Base-by-base conservation (phyloP, 176 grass and related monocot genomes). In the Oryza glumipatula region DNA sequence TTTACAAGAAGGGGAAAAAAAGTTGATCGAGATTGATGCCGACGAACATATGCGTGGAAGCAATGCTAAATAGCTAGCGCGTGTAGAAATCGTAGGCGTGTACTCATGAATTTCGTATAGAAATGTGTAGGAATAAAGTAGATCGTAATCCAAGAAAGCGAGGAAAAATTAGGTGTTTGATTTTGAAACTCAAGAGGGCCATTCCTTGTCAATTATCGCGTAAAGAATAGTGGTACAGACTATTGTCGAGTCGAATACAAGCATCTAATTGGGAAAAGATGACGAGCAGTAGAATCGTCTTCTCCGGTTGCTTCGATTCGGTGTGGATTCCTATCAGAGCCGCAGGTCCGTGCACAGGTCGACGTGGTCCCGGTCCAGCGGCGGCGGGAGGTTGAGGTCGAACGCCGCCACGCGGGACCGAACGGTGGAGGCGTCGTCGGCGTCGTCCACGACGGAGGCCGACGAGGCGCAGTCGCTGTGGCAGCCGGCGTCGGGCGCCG, bases 381-480 rank as follows among this genome's bases (percentile, higher is more conserved):
- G 84, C 79, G 88, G 80, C 11, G 84, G 84, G 63, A 87, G 70
- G 51, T 90, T 87, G 70, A 90, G 89, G 70, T 87, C 89, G 64
- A 90, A 49, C n/a, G 70, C 68, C 48, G 51, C 60, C 48, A 51
- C 80, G 30, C 39, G 69, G 0, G 65, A 44, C 67, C 73, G 45
- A 48, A 22, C 76, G 22, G 68, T 83, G 49, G 89, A 90, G 1
- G 89, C 84, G 64, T 68, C 88, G 72, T 85, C 88, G 80, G 19
- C 80, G 22, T 83, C 84, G 63, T 90, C 80, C 48, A 90, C 84
- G 51, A 90, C 89, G 70, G 89, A 90, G 41, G 89, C 80, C 80
- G 89, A 90, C 11, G 89, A 90, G 9, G 89, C 89, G 80, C 89
- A 90, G 80, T 90, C 84, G 89, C 89, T 90, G 51, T 65, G 89